A percentile compares a stretch with the other conserved stretches of the same genome.
These are phyloP conservation scores for Xanthoparmelia taractica DNA, from an alignment of 495 filamentous ascomycete species.

Conservation along the genomic window DNA sequence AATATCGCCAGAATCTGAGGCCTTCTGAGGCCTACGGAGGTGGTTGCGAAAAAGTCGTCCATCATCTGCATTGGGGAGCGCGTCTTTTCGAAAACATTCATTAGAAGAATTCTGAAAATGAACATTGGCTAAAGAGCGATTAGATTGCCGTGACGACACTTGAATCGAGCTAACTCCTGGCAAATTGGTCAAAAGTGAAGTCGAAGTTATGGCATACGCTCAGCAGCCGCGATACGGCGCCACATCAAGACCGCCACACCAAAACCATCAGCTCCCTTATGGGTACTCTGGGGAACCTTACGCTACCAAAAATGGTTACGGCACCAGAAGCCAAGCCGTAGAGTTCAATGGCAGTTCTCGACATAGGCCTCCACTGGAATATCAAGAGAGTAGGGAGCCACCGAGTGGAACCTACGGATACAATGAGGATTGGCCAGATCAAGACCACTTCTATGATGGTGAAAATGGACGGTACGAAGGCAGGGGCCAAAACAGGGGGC, in stretches of 20 bases:
- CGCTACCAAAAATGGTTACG: conserved; percentile 4
- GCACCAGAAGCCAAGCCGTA: not conserved
- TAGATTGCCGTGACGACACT: not conserved
- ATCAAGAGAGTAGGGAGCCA: not conserved
- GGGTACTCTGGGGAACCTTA: conserved; percentile 11
- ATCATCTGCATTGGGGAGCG: not conserved
- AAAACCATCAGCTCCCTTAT: conserved; percentile 13
- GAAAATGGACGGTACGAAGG: conserved; percentile 4
- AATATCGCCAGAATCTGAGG: not conserved
- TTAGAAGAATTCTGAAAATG: not conserved
- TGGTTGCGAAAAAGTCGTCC: not conserved
- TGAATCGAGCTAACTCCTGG: not conserved
- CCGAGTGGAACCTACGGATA: conserved; percentile 1
- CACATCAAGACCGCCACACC: conserved; percentile 6
- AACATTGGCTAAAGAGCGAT: not conserved
- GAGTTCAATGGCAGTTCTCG: conserved; percentile 3
- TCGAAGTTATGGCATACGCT: conserved; percentile 13
- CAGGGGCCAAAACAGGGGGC: conserved; percentile 2
- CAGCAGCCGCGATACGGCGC: conserved; percentile 14
- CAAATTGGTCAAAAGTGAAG: not conserved
- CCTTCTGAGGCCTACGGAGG: not conserved
- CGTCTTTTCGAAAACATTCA: not conserved
- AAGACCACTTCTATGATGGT: not conserved
- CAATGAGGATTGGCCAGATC: conserved; percentile 4
- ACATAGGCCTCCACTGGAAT: conserved; percentile 3